Conservation (phyloP, 306 rosid genomes). For the Fragaria iinumae region DNA sequence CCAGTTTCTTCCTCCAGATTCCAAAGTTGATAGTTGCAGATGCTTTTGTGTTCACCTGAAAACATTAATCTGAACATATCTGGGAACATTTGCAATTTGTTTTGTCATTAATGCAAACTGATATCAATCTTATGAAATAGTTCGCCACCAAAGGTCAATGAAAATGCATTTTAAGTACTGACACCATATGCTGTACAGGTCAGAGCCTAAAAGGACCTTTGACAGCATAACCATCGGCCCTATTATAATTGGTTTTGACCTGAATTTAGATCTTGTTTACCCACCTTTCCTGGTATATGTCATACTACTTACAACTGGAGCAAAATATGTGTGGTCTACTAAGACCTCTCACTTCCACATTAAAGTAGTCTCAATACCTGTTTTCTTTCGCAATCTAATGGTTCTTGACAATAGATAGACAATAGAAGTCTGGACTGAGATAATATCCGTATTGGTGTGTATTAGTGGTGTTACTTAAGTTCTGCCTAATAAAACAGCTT, state of each 20-base stretch:
- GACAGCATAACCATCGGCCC: background rate
- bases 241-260: background rate
- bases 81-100: conserved; percentile 11
- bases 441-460: background rate
- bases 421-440: background rate
- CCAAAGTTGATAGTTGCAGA: conserved; percentile 15
- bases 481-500: background rate
- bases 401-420: background rate
- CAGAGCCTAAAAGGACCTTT: background rate
- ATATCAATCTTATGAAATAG: background rate
- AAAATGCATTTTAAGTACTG: conserved; percentile 4
- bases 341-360: background rate
- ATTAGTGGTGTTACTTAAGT: background rate
- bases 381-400: background rate
- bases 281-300: background rate
- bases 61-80: conserved; percentile 5
- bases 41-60: conserved; percentile 6
- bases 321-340: background rate
- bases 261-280: background rate
- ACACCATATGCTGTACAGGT: background rate
- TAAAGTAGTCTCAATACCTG: background rate
- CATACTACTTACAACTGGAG: background rate
- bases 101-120: background rate
- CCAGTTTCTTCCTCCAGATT: conserved; percentile 24
- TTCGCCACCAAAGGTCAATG: background rate